Percentiles rank a stretch among this genome's conserved stretches.
Conservation (phyloP, 164 flowering plant genomes). For the Echeveria elegans region DNA sequence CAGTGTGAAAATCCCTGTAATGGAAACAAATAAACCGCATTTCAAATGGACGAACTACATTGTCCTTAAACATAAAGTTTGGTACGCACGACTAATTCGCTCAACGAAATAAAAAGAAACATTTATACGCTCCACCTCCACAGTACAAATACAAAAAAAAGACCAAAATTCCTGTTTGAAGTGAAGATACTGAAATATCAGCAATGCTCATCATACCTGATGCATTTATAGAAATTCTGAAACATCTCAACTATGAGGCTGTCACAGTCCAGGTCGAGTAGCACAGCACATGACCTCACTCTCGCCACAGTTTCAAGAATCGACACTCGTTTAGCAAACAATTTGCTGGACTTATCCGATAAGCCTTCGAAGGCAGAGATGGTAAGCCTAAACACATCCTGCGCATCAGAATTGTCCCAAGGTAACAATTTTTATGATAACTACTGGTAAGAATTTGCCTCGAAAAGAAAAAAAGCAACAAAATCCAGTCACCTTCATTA, state of each 20-base stretch:
- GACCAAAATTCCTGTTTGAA: neutral
- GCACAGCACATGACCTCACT: constrained; percentile 60
- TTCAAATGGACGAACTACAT: neutral
- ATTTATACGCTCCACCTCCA: neutral
- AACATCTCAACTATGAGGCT: constrained; percentile 51
- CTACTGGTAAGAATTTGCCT: neutral
- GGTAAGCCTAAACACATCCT: constrained; percentile 58
- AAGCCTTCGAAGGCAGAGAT: constrained; percentile 55
- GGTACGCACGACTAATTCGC: neutral
- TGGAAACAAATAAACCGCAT: neutral
- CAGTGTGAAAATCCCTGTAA: constrained; percentile 38
- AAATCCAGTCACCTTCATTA: constrained; percentile 26
- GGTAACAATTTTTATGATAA: too few relatives aligned
- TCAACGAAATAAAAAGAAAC: neutral
- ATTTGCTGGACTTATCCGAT: constrained; percentile 36
- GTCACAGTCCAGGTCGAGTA: constrained; percentile 72
- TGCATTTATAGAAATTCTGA: constrained; percentile 35
- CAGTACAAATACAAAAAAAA: neutral
- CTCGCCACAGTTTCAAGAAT: constrained; percentile 65
- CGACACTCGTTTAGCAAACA: constrained; percentile 35
- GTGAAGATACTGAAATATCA: neutral
- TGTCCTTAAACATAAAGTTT: neutral
- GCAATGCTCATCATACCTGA: constrained; percentile 24
- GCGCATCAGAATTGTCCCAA: constrained; percentile 7
- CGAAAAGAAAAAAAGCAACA: neutral